Evolutionary conservation across 2,329 filamentous ascomycete species (phyloP).

Genomic region (Drechslerella coelobrocha): DNA sequence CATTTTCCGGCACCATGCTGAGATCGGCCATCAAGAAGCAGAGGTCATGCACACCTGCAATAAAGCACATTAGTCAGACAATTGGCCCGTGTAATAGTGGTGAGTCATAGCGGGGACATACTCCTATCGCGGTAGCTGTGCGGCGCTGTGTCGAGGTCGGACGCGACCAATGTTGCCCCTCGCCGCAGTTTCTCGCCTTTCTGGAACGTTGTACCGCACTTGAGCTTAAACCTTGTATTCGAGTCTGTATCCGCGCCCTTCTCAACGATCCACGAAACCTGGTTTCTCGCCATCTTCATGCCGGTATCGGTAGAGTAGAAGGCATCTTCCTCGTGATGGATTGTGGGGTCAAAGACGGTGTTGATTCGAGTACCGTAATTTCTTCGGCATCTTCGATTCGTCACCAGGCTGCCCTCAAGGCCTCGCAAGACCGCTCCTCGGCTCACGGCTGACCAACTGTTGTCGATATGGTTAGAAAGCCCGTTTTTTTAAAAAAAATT

Average conservation of each 20-base stretch:
- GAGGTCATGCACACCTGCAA: constrained; percentile 41
- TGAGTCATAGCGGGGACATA: constrained; percentile 11
- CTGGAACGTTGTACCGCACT: constrained; percentile 48
- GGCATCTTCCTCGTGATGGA: constrained; percentile 47
- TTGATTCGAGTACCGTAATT: constrained; percentile 49
- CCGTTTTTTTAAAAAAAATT: neutral
- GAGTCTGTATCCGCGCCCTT: constrained; percentile 46
- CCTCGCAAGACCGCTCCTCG: constrained; percentile 43
- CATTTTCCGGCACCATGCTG: constrained; percentile 32
- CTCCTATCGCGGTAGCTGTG: constrained; percentile 46
- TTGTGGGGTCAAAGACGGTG: constrained; percentile 42
- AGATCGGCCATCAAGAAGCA: constrained; percentile 49
- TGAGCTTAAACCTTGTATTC: constrained; percentile 42
- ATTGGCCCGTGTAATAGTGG: neutral
- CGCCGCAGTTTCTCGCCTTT: constrained; percentile 48
- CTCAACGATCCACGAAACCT: constrained; percentile 49
- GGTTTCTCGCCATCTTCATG: constrained; percentile 49
- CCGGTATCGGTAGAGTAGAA: constrained; percentile 48
- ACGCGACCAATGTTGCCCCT: constrained; percentile 45
- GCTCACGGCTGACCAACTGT: constrained; percentile 48
- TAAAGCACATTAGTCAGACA: neutral
- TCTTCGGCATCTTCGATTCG: constrained; percentile 44
- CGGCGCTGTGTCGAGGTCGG: constrained; percentile 38
- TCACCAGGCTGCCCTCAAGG: constrained; percentile 39
- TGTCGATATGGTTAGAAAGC: constrained; percentile 10